phyloP scores from a whole-genome alignment of 1,139 yeast species.

The Candida freyschussii region DNA sequence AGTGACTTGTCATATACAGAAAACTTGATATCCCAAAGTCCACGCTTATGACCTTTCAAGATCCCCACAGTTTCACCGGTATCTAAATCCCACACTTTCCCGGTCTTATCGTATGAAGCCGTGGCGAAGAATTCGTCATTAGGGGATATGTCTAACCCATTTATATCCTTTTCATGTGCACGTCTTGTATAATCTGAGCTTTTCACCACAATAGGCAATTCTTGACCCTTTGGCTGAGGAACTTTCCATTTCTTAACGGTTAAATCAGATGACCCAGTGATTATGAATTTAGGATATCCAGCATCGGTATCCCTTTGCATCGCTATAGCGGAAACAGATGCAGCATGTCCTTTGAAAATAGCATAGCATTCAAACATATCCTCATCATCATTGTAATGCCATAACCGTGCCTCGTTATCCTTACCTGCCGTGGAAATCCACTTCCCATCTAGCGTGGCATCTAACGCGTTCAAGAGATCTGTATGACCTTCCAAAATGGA shows the following conservation, averaged over 20 bases:
- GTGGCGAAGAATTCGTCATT: slow-evolving; percentile 86
- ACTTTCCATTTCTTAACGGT: slow-evolving; percentile 88
- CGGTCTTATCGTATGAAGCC: slow-evolving; percentile 92
- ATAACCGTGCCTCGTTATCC: slow-evolving; percentile 77
- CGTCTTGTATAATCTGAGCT: slow-evolving; percentile 81
- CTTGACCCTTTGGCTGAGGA: slow-evolving; percentile 37
- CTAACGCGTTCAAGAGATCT: slow-evolving; percentile 79
- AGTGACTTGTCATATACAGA: slow-evolving; percentile 72
- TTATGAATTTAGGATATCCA: slow-evolving; percentile 60
- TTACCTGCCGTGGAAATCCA: slow-evolving; percentile 96
- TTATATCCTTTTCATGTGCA: slow-evolving; percentile 96
- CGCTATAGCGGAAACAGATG: slow-evolving; percentile 78
- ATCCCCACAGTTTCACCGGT: slow-evolving; percentile 83
- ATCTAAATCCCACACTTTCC: slow-evolving; percentile 80
- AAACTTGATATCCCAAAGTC: slow-evolving; percentile 88
- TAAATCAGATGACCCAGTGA: slow-evolving; percentile 86
- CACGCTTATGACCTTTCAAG: slow-evolving; percentile 85
- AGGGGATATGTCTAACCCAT: slow-evolving; percentile 81
- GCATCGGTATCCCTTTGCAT: slow-evolving; percentile 56
- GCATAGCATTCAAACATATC: slow-evolving; percentile 50
- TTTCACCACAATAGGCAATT: slow-evolving; percentile 34
- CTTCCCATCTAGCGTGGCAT: slow-evolving; percentile 68
- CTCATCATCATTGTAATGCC: slow-evolving; percentile 52
- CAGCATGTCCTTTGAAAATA: slow-evolving; percentile 78
- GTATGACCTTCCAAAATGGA: slow-evolving; percentile 72